Evolutionary conservation across 371 early-diverging fungal species (phyloP).

Genomic region (Mortierella sp.): DNA sequence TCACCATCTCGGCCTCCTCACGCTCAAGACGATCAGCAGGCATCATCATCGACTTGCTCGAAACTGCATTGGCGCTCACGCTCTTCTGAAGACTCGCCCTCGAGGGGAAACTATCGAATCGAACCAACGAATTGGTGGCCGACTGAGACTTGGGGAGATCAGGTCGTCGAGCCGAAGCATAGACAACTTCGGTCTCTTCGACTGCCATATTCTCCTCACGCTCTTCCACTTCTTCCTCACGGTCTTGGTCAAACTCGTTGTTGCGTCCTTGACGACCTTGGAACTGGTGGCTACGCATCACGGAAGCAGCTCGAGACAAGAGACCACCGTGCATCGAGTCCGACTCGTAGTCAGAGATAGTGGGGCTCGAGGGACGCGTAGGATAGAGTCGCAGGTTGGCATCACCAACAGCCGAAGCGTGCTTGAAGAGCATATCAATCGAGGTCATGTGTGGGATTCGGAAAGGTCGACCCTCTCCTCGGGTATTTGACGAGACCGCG

Average conservation of each 20-base stretch:
- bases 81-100: too few species aligned
- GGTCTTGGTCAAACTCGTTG: constrained; percentile 7
- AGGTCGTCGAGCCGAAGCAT: too few species aligned
- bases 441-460: constrained; percentile 45
- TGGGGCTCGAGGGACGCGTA: constrained; percentile 47
- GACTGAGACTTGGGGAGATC: too few species aligned
- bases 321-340: constrained; percentile 45
- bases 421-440: constrained; percentile 47
- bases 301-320: constrained; percentile 40
- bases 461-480: constrained; percentile 14
- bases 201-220: constrained; percentile 1
- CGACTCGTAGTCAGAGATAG: constrained; percentile 45
- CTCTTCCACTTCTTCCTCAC: too few species aligned
- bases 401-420: constrained; percentile 41
- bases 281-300: constrained; percentile 34
- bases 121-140: too few species aligned
- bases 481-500: background rate
- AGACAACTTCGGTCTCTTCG: constrained; percentile 14
- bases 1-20: too few species aligned
- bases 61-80: too few species aligned
- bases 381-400: constrained; percentile 50
- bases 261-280: too few species aligned
- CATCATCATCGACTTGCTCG: too few species aligned
- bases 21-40: too few species aligned
- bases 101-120: too few species aligned